phyloP scores from a whole-genome alignment of 768 basidiomycete genomes.

The Candolleomyces efflorescens region DNA sequence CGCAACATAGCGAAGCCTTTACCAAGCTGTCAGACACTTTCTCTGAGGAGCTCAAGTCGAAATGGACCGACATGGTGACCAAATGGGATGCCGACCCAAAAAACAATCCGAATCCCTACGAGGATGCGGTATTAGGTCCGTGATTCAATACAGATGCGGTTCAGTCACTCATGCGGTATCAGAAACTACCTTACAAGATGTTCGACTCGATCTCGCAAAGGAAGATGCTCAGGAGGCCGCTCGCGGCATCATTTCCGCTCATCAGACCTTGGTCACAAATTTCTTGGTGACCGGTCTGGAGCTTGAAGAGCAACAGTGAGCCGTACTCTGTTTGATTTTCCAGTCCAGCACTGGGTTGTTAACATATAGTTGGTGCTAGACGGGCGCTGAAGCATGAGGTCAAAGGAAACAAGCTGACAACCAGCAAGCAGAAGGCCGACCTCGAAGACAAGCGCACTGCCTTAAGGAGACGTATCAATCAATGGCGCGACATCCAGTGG shows the following conservation, averaged over 20 bases:
- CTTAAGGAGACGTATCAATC: neutral
- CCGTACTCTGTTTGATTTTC: neutral
- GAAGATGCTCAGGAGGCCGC: slow-evolving; percentile 10
- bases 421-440: neutral
- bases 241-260: slow-evolving; percentile 8
- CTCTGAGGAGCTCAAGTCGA: neutral
- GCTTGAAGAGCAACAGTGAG: slow-evolving; percentile 17
- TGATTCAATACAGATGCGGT: neutral
- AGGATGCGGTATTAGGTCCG: too few species aligned
- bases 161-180: neutral
- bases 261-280: neutral
- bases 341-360: too few species aligned
- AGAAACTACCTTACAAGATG: slow-evolving; percentile 11
- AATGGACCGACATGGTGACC: neutral
- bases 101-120: neutral
- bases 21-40: neutral
- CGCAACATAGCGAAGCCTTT: neutral
- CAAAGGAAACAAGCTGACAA: neutral
- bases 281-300: slow-evolving; percentile 13
- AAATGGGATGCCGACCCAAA: neutral
- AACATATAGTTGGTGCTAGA: neutral
- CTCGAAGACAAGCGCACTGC: neutral
- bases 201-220: neutral
- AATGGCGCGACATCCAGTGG: slow-evolving; percentile 2
- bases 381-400: neutral